Evolutionary conservation across 2,329 filamentous ascomycete genomes (phyloP), one percentile per base, ranked within the genome.

Genomic region (Cercospora sp.): DNA sequence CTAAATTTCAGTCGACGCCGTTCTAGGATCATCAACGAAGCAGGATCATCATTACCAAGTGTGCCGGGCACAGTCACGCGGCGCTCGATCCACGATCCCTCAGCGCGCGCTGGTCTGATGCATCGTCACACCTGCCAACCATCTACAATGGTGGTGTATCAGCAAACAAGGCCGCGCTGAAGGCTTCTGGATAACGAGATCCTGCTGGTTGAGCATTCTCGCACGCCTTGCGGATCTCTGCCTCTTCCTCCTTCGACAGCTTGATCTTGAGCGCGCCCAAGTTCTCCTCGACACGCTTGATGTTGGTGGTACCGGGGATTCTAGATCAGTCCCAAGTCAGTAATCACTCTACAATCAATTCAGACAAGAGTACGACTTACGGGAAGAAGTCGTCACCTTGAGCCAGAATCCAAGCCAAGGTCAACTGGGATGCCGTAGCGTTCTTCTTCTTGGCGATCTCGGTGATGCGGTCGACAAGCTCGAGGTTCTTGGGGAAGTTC

Each of bases 331-430:
- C 6, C 45, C n/a, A 20, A 33, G 45, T 63, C 60, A 63, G 28
- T 42, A 5, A n/a, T 12, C 10, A 31, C 20, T 28, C 26, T 26
- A 20, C 3, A 1, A 26, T 28, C n/a, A 18, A 2, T 23, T 2
- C 16, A 10, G 39, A 1, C 2, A 6, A n/a, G 20, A 2, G 59
- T 5, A 10, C 53, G 10, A 61, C 59, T 61, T 48, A 61, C 0
- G 89, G 86, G 72, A 88, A 84, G 60, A 90, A 80, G 71, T 89
- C 85, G 2, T 85, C 81, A 13, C 77, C 77, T 72, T 90, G 87
- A 3, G 83, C 83, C 70, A 89, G 72, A 65, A 91, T 72, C 88
- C 89, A 91, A 0, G 88, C 88, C 30, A 91, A 79, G 1, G 86
- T 84, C 33, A 91, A 75, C 74, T 91, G 85, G 1, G 81, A 82